Evolutionary conservation across 2,329 filamentous ascomycete genomes (phyloP), one percentile per base, ranked within the genome.

Genomic region (Tolypocladium ovalisporum): DNA sequence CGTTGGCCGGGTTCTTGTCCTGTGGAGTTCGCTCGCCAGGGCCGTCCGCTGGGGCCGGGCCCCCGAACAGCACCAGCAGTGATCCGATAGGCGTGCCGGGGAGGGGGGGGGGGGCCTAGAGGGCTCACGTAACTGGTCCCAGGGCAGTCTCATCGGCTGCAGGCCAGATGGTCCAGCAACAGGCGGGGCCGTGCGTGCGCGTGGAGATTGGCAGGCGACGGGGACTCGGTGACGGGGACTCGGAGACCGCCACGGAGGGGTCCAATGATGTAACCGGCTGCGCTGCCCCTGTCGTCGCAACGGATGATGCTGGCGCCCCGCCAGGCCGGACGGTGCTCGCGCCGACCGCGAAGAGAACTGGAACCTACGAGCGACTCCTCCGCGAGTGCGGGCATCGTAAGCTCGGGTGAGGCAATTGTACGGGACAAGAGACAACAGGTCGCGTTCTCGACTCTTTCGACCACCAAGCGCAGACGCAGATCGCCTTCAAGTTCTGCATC

Each of bases 211-310:
- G 40, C 40, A 24, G 19, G 40, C 8, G 15, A 40, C 2, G 12
- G n/a, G 15, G n/a, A 36, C 19, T 27, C 29, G n/a, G 4, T 6
- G 51, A n/a, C 6, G 35, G 51, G 17, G 29, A 24, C n/a, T 17
- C n/a, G 36, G 13, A 27, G 19, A 3, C 4, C 13, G 44, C 27
- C 27, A 29, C 15, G 39, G 44, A 52, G 54, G 54, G 54, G 44
- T 56, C 55, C 55, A 52, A 54, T 55, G 56, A 54, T 55, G 56
- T 54, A 57, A 57, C 47, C 44, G 22, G 35, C 32, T 15, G 32
- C 7, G 42, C 19, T 32, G n/a, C 40, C 42, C 54, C 39, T 54
- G 52, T n/a, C 35, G 22, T 13, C 29, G n/a, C 3, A n/a, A n/a
- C 9, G 32, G 32, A 34, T 9, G 10, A n/a, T 27, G 35, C 13